phyloP scores from a whole-genome alignment of 257 asterid species.

The Gentiana dahurica region DNA sequence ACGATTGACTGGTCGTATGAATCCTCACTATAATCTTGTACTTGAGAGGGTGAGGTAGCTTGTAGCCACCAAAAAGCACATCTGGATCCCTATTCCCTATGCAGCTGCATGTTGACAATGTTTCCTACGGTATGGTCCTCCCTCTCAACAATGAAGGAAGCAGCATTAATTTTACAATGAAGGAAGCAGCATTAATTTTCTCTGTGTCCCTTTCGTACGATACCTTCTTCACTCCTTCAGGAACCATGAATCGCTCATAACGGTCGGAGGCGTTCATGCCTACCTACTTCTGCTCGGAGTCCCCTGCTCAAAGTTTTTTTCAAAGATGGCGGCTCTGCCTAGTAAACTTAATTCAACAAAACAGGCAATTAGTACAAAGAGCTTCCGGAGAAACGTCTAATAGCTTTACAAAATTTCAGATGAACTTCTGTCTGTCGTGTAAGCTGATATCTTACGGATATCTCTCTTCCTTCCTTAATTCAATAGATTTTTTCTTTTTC shows the following conservation, averaged over 20 bases:
- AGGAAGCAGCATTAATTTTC: conserved; percentile 75
- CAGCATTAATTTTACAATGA: conserved; percentile 77
- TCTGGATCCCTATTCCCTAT: conserved; percentile 48
- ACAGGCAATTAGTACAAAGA: too few species aligned
- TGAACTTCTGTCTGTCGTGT: too few species aligned
- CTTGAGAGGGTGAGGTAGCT: conserved; percentile 95
- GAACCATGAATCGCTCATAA: conserved; percentile 78
- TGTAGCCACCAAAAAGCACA: conserved; percentile 87
- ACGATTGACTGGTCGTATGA: conserved; percentile 90
- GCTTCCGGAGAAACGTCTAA: too few species aligned
- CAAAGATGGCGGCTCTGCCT: too few species aligned
- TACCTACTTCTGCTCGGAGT: neutral
- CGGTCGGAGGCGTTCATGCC: conserved; percentile 44
- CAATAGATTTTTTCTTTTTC: too few species aligned
- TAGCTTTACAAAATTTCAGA: too few species aligned
- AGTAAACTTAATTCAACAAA: too few species aligned
- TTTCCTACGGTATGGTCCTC: conserved; percentile 81
- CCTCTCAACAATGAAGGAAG: conserved; percentile 69
- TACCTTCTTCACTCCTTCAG: conserved; percentile 76
- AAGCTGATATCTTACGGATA: too few species aligned
- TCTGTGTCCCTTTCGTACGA: conserved; percentile 83
- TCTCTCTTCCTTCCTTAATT: too few species aligned
- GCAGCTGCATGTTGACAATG: conserved; percentile 84
- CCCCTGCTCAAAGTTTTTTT: too few species aligned
- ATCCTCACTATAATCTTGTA: conserved; percentile 76